phyloP scores from a whole-genome alignment of 108 stramenopile species.

The Cylindrotheca closterium region DNA sequence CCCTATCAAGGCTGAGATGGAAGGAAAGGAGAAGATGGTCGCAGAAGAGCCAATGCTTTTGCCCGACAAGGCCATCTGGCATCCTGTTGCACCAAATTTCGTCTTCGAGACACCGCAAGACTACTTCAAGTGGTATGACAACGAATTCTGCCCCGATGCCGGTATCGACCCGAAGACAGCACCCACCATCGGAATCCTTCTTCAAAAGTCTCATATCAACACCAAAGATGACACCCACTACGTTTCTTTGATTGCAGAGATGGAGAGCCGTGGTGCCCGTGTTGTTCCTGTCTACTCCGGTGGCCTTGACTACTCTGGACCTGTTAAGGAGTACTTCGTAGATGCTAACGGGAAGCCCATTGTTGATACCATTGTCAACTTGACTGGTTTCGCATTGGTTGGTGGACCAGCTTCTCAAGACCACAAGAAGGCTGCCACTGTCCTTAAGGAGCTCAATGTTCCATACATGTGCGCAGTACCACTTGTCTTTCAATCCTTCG shows the following conservation, averaged over 20 bases:
- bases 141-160: conserved; percentile 91
- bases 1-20: conserved; percentile 75
- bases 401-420: conserved; percentile 97
- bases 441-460: conserved; percentile 83
- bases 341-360: conserved; percentile 68
- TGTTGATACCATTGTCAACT: conserved; percentile 94
- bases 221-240: conserved; percentile 98
- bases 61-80: conserved; percentile 98
- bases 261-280: conserved; percentile 91
- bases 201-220: conserved; percentile 98
- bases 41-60: conserved; percentile 92
- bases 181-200: conserved; percentile 89
- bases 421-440: conserved; percentile 91
- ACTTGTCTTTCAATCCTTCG: conserved; percentile 96
- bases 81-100: conserved; percentile 90
- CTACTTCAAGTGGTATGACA: conserved; percentile 96
- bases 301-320: conserved; percentile 96
- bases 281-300: conserved; percentile 94
- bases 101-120: conserved; percentile 84
- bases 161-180: conserved; percentile 89
- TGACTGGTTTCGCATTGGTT: conserved; percentile 95
- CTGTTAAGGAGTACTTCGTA: conserved; percentile 94
- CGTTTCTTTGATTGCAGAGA: conserved; percentile 92
- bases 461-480: conserved; percentile 98
- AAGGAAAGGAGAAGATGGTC: conserved; percentile 74